These are phyloP conservation scores for Pterocarpus macrocarpus DNA, from an alignment of 306 rosid genomes.

Conservation along the genomic window DNA sequence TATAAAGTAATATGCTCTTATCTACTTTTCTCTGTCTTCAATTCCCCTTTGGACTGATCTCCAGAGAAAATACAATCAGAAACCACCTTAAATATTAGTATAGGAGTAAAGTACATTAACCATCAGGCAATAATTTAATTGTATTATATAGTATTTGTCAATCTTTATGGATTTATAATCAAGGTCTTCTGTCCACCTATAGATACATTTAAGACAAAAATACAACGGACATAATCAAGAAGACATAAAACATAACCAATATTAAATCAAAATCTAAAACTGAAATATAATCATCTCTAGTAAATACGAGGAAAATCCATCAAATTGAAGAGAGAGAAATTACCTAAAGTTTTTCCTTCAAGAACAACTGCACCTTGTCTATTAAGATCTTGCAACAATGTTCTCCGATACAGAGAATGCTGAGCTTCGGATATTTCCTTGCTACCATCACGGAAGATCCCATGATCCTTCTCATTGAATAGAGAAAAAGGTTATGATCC, in stretches of 20 bases:
- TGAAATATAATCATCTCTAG: conserved; percentile 8
- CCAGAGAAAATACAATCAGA: conserved; percentile 13
- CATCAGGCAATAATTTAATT: conserved; percentile 2
- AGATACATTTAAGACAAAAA: conserved; percentile 17
- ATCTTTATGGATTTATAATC: not conserved
- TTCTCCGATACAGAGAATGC: conserved; percentile 67
- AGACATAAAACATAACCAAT: conserved; percentile 37
- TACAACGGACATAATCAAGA: conserved; percentile 13
- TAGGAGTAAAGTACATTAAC: conserved; percentile 21
- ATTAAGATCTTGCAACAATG: conserved; percentile 94
- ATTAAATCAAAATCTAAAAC: conserved; percentile 26
- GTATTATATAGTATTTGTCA: not conserved
- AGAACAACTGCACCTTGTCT: conserved; percentile 99
- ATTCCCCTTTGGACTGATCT: conserved; percentile 23
- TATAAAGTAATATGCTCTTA: no score
- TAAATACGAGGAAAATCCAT: conserved; percentile 10
- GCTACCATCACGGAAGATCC: conserved; percentile 94
- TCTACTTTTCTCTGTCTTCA: not conserved
- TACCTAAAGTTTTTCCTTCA: conserved; percentile 89
- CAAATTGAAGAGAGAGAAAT: conserved; percentile 47
- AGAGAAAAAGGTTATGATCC: conserved; percentile 43
- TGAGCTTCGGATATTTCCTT: conserved; percentile 79
- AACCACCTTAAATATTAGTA: conserved; percentile 17
- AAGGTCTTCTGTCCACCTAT: conserved; percentile 5
- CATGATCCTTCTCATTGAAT: conserved; percentile 80